Evolutionary conservation across 2,329 filamentous ascomycete species (phyloP).

Genomic region (Blumeriella jaapii): DNA sequence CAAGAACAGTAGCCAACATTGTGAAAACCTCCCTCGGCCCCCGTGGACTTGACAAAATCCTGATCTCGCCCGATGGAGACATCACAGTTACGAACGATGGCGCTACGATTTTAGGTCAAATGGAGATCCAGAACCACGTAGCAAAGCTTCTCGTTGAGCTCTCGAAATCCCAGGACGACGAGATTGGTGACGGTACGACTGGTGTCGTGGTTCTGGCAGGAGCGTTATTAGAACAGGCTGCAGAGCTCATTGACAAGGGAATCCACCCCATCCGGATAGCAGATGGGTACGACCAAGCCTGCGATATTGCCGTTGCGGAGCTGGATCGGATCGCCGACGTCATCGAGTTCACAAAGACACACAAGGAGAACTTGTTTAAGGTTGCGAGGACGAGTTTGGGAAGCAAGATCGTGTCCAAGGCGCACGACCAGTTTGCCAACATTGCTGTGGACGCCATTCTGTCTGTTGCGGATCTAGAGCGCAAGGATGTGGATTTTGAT

Average conservation of each 20-base stretch:
- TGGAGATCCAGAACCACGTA: slow-evolving; percentile 98
- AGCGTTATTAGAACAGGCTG: slow-evolving; percentile 88
- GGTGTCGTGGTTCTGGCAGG: slow-evolving; percentile 94
- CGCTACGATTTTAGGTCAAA: slow-evolving; percentile 92
- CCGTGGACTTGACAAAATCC: slow-evolving; percentile 94
- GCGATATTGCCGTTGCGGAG: slow-evolving; percentile 88
- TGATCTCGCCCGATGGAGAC: slow-evolving; percentile 96
- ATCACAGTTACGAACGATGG: slow-evolving; percentile 99
- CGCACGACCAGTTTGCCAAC: slow-evolving; percentile 94
- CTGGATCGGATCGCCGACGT: slow-evolving; percentile 88
- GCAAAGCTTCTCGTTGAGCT: slow-evolving; percentile 94
- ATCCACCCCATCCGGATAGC: slow-evolving; percentile 98
- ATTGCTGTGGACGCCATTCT: slow-evolving; percentile 96
- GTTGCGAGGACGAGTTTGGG: slow-evolving; percentile 93
- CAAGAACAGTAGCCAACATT: slow-evolving; percentile 90
- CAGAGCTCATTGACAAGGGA: slow-evolving; percentile 97
- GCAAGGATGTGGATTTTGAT: slow-evolving; percentile 97
- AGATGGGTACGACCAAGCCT: slow-evolving; percentile 94
- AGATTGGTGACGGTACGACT: slow-evolving; percentile 97
- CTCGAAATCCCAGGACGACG: slow-evolving; percentile 96
- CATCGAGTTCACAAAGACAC: slow-evolving; percentile 70
- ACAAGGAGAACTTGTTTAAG: slow-evolving; percentile 80
- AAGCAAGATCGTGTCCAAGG: slow-evolving; percentile 98
- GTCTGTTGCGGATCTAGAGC: slow-evolving; percentile 88
- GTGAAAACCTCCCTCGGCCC: slow-evolving; percentile 95